These are phyloP conservation scores for Botrytis squamosa DNA, from an alignment of 2,329 filamentous ascomycete species.

Conservation along the genomic window DNA sequence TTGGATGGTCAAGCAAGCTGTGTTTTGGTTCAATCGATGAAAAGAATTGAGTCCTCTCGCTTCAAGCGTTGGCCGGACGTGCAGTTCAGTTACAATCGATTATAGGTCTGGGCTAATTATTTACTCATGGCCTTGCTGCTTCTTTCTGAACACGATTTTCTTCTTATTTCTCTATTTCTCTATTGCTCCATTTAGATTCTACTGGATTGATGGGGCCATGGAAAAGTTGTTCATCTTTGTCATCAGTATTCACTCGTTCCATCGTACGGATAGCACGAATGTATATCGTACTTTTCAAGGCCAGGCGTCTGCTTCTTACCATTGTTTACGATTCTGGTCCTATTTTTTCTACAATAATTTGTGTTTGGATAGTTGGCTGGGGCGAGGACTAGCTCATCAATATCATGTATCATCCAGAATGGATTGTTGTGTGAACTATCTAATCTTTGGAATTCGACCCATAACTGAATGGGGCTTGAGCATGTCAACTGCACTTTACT, in stretches of 20 bases:
- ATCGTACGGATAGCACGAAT: not conserved
- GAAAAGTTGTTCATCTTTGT: not conserved
- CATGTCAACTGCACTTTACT: too few relatives aligned
- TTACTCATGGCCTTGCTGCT: not conserved
- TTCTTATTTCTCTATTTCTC: not conserved
- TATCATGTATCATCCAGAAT: not conserved
- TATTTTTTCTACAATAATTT: not conserved
- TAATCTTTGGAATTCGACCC: too few relatives aligned
- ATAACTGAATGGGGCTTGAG: too few relatives aligned
- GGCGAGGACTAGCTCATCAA: not conserved
- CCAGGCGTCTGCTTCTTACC: not conserved
- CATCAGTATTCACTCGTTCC: not conserved
- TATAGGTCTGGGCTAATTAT: not conserved
- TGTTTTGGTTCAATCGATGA: not conserved
- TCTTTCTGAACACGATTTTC: not conserved
- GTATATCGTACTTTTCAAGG: not conserved
- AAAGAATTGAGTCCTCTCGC: not conserved
- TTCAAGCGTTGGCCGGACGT: not conserved
- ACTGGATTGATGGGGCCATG: accelerated
- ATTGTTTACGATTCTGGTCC: not conserved
- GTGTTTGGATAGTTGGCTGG: not conserved
- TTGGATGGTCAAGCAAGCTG: not conserved
- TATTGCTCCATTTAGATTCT: not conserved
- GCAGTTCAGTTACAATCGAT: not conserved
- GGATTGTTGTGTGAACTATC: not conserved